These are phyloP conservation scores for barrel medic (Medicago truncatula) DNA, from an alignment of 306 rosid species.

Conservation along the genomic window MtrunA17r5.0-ANR NC_053048.1:44710001-44710500, in stretches of 20 bases:
- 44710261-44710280: too few relatives aligned
- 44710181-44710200: too few relatives aligned
- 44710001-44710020: constrained; percentile 40
- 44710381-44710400: not conserved
- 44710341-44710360: too few relatives aligned
- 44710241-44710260: too few relatives aligned
- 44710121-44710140: not conserved
- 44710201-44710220: too few relatives aligned
- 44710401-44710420: not conserved
- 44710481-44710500: not conserved
- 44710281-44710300: too few relatives aligned
- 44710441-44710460: not conserved
- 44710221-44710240: too few relatives aligned
- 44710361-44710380: not conserved
- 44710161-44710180: too few relatives aligned
- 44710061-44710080: not conserved
- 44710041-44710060: constrained; percentile 1
- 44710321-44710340: too few relatives aligned
- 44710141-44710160: too few relatives aligned
- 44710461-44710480: not conserved
- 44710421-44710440: not conserved
- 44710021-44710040: constrained; percentile 40
- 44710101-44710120: not conserved
- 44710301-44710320: not conserved
- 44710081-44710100: not conserved